Evolutionary conservation across 2,329 filamentous ascomycete species (phyloP).

Genomic region (Pleurostoma richardsiae): DNA sequence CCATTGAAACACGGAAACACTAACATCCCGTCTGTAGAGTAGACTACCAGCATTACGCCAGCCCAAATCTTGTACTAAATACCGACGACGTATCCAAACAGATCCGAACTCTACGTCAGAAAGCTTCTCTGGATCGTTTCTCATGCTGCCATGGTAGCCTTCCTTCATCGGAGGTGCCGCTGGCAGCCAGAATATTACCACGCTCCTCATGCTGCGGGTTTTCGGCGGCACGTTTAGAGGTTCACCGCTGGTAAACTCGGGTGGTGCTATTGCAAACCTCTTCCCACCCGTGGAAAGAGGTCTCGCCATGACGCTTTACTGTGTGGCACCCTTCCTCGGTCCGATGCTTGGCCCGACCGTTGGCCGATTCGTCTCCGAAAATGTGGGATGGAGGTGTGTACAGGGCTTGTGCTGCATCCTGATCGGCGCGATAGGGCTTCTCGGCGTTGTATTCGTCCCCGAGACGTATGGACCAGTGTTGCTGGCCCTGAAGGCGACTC

Average conservation of each 20-base stretch:
- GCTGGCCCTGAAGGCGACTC: constrained; percentile 33
- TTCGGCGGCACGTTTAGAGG: constrained; percentile 56
- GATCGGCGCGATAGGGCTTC: constrained; percentile 42
- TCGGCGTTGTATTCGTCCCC: constrained; percentile 32
- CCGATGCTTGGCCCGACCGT: constrained; percentile 47
- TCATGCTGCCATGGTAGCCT: not conserved
- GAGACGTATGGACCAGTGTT: constrained; percentile 44
- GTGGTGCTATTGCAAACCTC: constrained; percentile 46
- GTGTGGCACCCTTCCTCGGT: constrained; percentile 46
- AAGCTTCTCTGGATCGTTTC: not conserved
- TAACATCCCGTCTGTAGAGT: not conserved
- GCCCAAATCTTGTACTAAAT: not conserved
- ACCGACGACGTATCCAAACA: not conserved
- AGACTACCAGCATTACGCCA: not conserved
- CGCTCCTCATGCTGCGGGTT: constrained; percentile 61
- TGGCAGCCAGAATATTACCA: constrained; percentile 50
- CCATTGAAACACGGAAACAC: not conserved
- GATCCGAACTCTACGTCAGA: constrained; percentile 8
- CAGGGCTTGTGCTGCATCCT: constrained; percentile 48
- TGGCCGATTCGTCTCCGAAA: constrained; percentile 47
- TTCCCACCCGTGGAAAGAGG: constrained; percentile 38
- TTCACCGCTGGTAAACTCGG: constrained; percentile 43
- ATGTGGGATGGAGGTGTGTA: constrained; percentile 51
- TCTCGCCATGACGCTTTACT: constrained; percentile 34
- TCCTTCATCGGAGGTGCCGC: constrained; percentile 40